Conservation (phyloP, 371 early-diverging fungal genomes). For the Entomophthora muscae region DNA sequence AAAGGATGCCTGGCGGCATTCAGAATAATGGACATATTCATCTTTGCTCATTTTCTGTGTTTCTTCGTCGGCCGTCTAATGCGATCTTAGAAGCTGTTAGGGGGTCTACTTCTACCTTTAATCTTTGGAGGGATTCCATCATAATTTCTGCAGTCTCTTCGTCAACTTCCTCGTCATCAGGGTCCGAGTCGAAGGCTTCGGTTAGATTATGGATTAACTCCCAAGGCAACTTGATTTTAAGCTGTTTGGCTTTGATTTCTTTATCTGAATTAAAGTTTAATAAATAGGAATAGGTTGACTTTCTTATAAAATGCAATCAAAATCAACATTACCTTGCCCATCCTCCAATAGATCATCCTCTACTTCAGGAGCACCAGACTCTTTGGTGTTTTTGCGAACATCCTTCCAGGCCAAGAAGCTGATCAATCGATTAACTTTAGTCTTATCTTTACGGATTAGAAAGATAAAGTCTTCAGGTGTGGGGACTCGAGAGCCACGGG, state of each 20-base stretch:
- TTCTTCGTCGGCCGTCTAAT: constrained; percentile 64
- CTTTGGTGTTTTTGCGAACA: constrained; percentile 79
- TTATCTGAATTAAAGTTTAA: too few species aligned
- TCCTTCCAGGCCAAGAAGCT: constrained; percentile 92
- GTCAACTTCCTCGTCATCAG: constrained; percentile 65
- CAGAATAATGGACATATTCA: constrained; percentile 96
- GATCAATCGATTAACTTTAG: constrained; percentile 75
- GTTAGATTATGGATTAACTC: constrained; percentile 67
- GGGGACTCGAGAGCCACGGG: constrained; percentile 63
- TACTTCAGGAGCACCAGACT: constrained; percentile 30
- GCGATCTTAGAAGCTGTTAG: too few species aligned
- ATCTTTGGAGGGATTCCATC: constrained; percentile 61
- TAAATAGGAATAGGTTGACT: too few species aligned
- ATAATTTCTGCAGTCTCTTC: constrained; percentile 75
- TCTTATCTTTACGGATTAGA: constrained; percentile 84
- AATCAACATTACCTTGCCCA: constrained; percentile 12
- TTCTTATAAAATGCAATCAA: too few species aligned
- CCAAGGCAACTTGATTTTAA: constrained; percentile 79
- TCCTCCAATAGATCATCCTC: constrained; percentile 54
- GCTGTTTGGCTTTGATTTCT: constrained; percentile 24
- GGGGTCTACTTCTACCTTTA: constrained; percentile 22
- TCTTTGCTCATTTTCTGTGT: constrained; percentile 93
- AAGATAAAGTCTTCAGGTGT: constrained; percentile 90
- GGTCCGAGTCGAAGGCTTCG: constrained; percentile 45
- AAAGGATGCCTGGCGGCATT: constrained; percentile 95